A percentile compares a stretch with the other conserved stretches of the same genome.
phyloP scores from a whole-genome alignment of 2,329 filamentous ascomycete genomes.

The Rasamsonia emersonii region DNA sequence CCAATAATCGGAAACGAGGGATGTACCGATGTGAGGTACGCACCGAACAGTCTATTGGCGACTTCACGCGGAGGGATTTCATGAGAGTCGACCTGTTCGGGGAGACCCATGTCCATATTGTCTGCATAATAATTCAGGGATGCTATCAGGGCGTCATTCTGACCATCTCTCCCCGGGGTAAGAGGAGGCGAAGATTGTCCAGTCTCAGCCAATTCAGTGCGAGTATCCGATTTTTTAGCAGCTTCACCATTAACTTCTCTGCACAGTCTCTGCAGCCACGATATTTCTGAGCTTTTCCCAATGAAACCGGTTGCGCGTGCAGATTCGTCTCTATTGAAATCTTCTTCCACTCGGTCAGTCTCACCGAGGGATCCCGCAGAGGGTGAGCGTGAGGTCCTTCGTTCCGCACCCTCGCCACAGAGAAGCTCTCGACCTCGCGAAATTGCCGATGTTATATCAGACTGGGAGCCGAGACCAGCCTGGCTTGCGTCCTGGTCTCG shows the following conservation, averaged over 20 bases:
- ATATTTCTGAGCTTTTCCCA: conserved; percentile 38
- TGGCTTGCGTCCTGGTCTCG: conserved; percentile 9
- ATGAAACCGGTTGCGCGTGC: conserved; percentile 35
- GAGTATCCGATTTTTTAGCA: conserved; percentile 12
- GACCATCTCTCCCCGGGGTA: conserved; percentile 16
- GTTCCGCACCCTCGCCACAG: conserved; percentile 14
- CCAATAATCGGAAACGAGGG: conserved; percentile 37
- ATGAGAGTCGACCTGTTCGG: conserved; percentile 26
- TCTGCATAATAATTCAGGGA: conserved; percentile 33
- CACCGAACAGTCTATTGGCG: conserved; percentile 32
- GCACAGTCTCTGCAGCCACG: conserved; percentile 34
- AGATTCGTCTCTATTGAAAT: conserved; percentile 31
- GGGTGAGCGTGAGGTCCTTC: conserved; percentile 14
- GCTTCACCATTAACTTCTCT: conserved; percentile 23
- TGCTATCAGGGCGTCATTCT: conserved; percentile 18
- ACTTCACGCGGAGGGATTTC: conserved; percentile 28
- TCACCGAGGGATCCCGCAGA: conserved; percentile 27
- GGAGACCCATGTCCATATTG: conserved; percentile 28
- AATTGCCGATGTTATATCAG: conserved; percentile 10
- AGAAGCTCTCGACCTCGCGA: conserved; percentile 13
- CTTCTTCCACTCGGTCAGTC: conserved; percentile 35
- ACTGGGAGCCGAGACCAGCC: conserved; percentile 9
- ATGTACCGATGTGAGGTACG: conserved; percentile 35
- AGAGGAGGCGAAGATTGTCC: conserved; percentile 20
- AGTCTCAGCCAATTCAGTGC: conserved; percentile 12